Percentiles rank a stretch among this genome's conserved stretches.
Evolutionary conservation across 805 yeast genomes (phyloP).

Genomic region (Cyberlindnera lachancei): DNA sequence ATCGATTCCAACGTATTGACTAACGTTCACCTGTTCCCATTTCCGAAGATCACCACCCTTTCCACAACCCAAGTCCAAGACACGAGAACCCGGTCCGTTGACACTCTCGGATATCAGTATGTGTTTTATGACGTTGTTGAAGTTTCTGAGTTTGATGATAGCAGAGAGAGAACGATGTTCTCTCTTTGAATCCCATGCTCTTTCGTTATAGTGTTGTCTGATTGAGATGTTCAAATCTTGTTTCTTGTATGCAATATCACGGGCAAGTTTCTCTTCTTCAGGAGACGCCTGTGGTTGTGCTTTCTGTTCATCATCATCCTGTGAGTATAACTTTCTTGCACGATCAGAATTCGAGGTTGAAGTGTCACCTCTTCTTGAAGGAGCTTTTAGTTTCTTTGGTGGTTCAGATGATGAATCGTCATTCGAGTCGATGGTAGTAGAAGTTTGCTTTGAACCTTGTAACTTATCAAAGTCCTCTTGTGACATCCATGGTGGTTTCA

Average conservation of each 20-base stretch:
- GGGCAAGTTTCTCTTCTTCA: constrained; percentile 1
- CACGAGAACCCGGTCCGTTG: constrained; percentile 39
- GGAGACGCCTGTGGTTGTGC: not conserved
- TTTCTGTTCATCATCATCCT: not conserved
- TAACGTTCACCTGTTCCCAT: constrained; percentile 68
- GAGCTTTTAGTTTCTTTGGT: constrained; percentile 8
- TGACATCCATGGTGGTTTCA: constrained; percentile 6
- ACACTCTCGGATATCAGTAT: constrained; percentile 71
- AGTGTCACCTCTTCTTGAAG: constrained; percentile 13
- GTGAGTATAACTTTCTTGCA: not conserved
- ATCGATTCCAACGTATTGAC: constrained; percentile 84
- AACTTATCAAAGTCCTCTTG: constrained; percentile 1
- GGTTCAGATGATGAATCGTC: constrained; percentile 2
- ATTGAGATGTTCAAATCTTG: constrained; percentile 53
- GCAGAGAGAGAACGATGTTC: constrained; percentile 68
- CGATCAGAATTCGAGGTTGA: no score
- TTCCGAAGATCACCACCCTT: constrained; percentile 96
- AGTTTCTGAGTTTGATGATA: constrained; percentile 77
- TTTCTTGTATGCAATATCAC: constrained; percentile 26
- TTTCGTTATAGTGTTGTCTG: constrained; percentile 76
- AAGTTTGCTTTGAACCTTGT: not conserved
- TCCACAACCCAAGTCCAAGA: constrained; percentile 90
- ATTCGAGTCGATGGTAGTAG: not conserved
- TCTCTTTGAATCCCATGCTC: constrained; percentile 60
- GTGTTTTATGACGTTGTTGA: constrained; percentile 88